These are phyloP conservation scores for Penicillium sp. DNA, from an alignment of 2,329 filamentous ascomycete genomes.

Conservation along the genomic window DNA sequence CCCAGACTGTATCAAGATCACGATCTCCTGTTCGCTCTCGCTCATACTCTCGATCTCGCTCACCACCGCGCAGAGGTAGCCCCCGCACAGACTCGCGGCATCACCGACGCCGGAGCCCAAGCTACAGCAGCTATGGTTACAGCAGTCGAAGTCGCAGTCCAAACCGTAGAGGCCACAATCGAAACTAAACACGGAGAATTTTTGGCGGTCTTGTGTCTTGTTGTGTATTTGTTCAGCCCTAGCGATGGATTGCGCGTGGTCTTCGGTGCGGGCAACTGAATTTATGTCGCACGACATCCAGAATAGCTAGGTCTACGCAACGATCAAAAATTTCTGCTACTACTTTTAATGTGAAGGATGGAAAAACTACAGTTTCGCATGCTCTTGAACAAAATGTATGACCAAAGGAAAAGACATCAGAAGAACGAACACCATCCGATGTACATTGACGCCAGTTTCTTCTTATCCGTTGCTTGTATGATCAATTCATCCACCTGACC, in stretches of 20 bases:
- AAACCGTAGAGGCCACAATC: conserved; percentile 42
- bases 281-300: background rate
- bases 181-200: conserved; percentile 13
- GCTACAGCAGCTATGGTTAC: conserved; percentile 63
- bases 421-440: conserved; percentile 86
- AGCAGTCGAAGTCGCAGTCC: conserved; percentile 53
- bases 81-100: conserved; percentile 36
- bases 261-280: background rate
- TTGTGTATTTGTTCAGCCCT: background rate
- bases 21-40: conserved; percentile 39
- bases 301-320: background rate
- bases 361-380: too few species aligned
- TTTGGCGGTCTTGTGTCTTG: background rate
- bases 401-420: conserved; percentile 31
- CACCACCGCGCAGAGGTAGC: conserved; percentile 40
- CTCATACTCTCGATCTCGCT: conserved; percentile 43
- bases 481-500: conserved; percentile 97
- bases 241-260: background rate
- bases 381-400: too few species aligned
- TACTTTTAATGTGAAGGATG: background rate
- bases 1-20: conserved; percentile 56
- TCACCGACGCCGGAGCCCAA: conserved; percentile 56
- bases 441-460: conserved; percentile 88
- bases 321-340: background rate
- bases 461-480: conserved; percentile 74